Evolutionary conservation across 2,329 filamentous ascomycete species (phyloP).

Genomic region (Cladosporium sp.): DNA sequence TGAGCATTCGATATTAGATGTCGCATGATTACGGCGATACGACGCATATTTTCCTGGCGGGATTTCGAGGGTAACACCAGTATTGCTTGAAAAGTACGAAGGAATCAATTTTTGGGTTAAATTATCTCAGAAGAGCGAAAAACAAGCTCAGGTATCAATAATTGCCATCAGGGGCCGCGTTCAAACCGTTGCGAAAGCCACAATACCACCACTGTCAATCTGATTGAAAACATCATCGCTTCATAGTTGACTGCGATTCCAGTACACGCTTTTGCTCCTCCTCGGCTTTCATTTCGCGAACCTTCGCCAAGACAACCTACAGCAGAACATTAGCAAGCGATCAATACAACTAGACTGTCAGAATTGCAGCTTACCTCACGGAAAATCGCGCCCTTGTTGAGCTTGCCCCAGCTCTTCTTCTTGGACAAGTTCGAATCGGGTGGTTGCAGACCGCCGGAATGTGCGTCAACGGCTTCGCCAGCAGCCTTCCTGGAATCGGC

Average conservation of each 20-base stretch:
- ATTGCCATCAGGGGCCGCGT: not conserved
- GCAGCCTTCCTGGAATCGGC: slow-evolving; percentile 58
- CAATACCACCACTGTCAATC: not conserved
- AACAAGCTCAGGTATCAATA: not conserved
- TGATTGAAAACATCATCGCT: not conserved
- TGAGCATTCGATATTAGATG: too few species aligned
- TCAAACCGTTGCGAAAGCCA: not conserved
- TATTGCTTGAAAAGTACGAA: too few species aligned
- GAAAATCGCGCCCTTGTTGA: slow-evolving; percentile 73
- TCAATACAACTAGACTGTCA: not conserved
- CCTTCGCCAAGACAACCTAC: slow-evolving; percentile 72
- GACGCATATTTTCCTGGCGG: too few species aligned
- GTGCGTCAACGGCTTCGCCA: slow-evolving; percentile 36
- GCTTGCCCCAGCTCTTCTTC: slow-evolving; percentile 52
- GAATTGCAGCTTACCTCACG: slow-evolving; percentile 59
- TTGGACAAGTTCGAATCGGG: slow-evolving; percentile 22
- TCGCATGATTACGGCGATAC: too few species aligned
- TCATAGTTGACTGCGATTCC: slow-evolving; percentile 8
- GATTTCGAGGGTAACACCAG: too few species aligned
- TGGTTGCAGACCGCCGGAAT: slow-evolving; percentile 21
- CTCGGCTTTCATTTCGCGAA: slow-evolving; percentile 83
- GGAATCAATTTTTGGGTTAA: too few species aligned
- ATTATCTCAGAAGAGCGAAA: not conserved
- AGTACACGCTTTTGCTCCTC: slow-evolving; percentile 51
- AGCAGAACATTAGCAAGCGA: slow-evolving; percentile 13